Conservation (phyloP, 768 basidiomycete genomes). For the Leccinum variicolor region DNA sequence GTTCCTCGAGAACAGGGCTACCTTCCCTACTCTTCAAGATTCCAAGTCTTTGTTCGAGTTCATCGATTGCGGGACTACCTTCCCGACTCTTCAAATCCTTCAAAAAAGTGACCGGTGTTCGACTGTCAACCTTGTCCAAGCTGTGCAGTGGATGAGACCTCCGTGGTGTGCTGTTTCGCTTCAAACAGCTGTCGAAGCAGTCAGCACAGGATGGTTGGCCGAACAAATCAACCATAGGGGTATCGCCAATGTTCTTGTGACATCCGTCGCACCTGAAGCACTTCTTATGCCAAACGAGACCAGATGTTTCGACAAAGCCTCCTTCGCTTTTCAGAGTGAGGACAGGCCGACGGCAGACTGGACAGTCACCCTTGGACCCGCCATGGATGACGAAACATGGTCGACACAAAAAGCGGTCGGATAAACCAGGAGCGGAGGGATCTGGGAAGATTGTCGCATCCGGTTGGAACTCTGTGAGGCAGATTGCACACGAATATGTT, state of each 20-base stretch:
- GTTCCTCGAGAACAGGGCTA: slow-evolving; percentile 53
- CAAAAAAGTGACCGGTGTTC: slow-evolving; percentile 46
- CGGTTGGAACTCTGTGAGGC: slow-evolving; percentile 63
- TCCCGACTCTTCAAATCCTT: slow-evolving; percentile 44
- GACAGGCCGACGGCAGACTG: slow-evolving; percentile 65
- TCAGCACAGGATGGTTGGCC: slow-evolving; percentile 76
- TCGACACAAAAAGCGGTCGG: slow-evolving; percentile 67
- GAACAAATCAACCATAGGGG: slow-evolving; percentile 79
- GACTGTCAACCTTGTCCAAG: slow-evolving; percentile 27
- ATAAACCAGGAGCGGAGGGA: slow-evolving; percentile 31
- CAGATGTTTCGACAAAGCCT: slow-evolving; percentile 67
- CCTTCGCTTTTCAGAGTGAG: slow-evolving; percentile 75
- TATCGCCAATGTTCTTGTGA: slow-evolving; percentile 65
- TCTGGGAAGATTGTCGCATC: slow-evolving; percentile 88
- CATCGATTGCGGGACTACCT: slow-evolving; percentile 59
- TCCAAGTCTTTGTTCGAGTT: slow-evolving; percentile 59
- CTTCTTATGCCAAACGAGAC: slow-evolving; percentile 74
- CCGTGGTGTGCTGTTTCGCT: slow-evolving; percentile 42
- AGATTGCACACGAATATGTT: slow-evolving; percentile 66
- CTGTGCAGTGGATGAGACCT: slow-evolving; percentile 37
- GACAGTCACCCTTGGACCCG: slow-evolving; percentile 74
- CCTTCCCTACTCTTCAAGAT: slow-evolving; percentile 51
- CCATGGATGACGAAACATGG: slow-evolving; percentile 69
- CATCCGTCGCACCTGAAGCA: slow-evolving; percentile 80
- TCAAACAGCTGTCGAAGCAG: slow-evolving; percentile 77